Base-by-base conservation (phyloP, 2,329 filamentous ascomycete species). In the Scedosporium aurantiacum region DNA sequence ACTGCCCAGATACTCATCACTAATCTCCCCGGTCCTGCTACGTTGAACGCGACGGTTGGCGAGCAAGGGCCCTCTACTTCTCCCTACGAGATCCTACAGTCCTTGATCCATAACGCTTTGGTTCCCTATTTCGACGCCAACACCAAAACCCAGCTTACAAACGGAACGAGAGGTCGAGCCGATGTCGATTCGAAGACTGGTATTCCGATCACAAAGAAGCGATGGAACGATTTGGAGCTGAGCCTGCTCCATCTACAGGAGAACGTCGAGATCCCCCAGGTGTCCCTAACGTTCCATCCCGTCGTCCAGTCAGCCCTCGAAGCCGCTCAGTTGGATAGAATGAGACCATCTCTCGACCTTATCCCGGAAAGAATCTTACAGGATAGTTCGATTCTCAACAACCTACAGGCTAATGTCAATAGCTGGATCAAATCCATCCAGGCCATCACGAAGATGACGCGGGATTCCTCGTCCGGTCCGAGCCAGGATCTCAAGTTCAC, bases 341-440 rank as follows among this genome's bases (percentile, higher is more conserved):
- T 80, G 18, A 88, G 88, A 65, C 85, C 91, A 1, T 85, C 87
- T 0, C 84, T 92, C 52, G 91, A 97, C 52, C 76, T 91, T 64
- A 89, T 99, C 56, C 88, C 91, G 2, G 69, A 83, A 7, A 75
- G 83, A 10, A 81, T 95, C n/a, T 79, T 97, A 40, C 86, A 90
- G 63, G 94, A 97, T 74, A 96, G 90, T 69, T 85, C 86, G 10
- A 95, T 99, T 67, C 86, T 97, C 68, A 99, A 99, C 74, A 91
- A 88, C 67, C 79, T 99, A 43, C 94, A 97, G 72, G 88, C 90
- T 58, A 94, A 88, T 57, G 94, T 97, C 63, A 99, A 97, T 73
- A 87, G 88, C 65, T 99, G 94, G 94, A 99, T 99, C 76, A 96
- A 96, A 76, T 96, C 93, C 10, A 99, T 99, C 66, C 93, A 97